Conservation (phyloP, 257 asterid species). For the Nicotiana obtusifolia region DNA sequence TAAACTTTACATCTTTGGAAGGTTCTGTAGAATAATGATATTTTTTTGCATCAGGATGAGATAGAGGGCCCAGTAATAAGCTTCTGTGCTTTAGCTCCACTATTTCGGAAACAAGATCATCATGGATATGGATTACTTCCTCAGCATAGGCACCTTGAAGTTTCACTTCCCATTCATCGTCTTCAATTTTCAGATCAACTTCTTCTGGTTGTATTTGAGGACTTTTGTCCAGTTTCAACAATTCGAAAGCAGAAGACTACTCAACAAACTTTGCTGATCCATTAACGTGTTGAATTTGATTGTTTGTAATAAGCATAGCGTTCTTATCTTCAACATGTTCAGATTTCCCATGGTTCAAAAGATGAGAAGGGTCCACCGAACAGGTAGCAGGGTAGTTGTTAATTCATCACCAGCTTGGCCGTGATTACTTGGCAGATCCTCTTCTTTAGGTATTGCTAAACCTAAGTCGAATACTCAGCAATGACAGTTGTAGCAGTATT, state of each 20-base stretch:
- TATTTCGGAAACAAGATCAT: conserved; percentile 16
- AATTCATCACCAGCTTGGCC: conserved; percentile 21
- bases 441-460: conserved; percentile 15
- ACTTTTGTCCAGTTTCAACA: conserved; percentile 31
- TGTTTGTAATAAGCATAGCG: conserved; percentile 19
- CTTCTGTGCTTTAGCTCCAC: conserved; percentile 20
- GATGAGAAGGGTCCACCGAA: conserved; percentile 15
- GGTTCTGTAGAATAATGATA: conserved; percentile 24
- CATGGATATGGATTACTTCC: conserved; percentile 26
- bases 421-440: conserved; percentile 20
- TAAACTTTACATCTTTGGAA: conserved; percentile 24
- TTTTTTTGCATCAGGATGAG: conserved; percentile 25
- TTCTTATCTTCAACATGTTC: conserved; percentile 23
- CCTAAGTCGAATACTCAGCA: conserved; percentile 10
- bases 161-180: conserved; percentile 23
- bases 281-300: conserved; percentile 34
- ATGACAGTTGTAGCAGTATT: conserved; percentile 20
- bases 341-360: conserved; percentile 21
- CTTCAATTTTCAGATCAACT: conserved; percentile 13
- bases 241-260: conserved; percentile 22
- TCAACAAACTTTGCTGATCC: conserved; percentile 40
- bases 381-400: conserved; percentile 9
- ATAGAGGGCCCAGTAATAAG: conserved; percentile 24
- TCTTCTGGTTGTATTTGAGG: conserved; percentile 11
- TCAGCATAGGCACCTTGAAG: conserved; percentile 16